These are phyloP conservation scores for Mariannaea elegans DNA, from an alignment of 2,329 filamentous ascomycete genomes.

Conservation along the genomic window DNA sequence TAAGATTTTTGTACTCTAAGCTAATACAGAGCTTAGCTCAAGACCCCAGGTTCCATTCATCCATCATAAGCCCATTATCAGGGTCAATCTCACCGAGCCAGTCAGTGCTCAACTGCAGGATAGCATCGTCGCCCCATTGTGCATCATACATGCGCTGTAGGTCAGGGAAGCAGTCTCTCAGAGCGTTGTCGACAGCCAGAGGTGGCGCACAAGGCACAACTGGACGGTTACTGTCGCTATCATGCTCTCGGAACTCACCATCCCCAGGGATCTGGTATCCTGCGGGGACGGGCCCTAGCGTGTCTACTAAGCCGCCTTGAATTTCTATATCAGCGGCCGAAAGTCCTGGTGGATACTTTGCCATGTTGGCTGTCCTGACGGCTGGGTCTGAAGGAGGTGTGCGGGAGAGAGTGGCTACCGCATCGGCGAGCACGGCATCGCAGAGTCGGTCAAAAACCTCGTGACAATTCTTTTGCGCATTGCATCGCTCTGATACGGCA, in stretches of 20 bases:
- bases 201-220: neutral
- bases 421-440: slow-evolving; percentile 52
- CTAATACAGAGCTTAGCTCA: too few relatives aligned
- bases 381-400: neutral
- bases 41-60: slow-evolving; percentile 2
- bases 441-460: slow-evolving; percentile 54
- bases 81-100: slow-evolving; percentile 32
- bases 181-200: slow-evolving; percentile 21
- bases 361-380: neutral
- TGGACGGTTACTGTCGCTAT: neutral
- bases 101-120: slow-evolving; percentile 35
- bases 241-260: neutral
- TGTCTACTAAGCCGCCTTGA: neutral
- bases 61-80: slow-evolving; percentile 1
- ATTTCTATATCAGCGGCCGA: neutral
- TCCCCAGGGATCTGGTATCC: neutral
- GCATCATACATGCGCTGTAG: slow-evolving; percentile 34
- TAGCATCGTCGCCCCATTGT: slow-evolving; percentile 34
- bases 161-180: slow-evolving; percentile 25
- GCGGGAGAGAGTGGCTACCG: neutral
- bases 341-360: neutral
- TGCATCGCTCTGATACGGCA: slow-evolving; percentile 54
- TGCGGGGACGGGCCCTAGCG: neutral
- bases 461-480: slow-evolving; percentile 50
- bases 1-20: neutral